phyloP scores from a whole-genome alignment of 805 yeast genomes.

The Starmerella riodocensis region DNA sequence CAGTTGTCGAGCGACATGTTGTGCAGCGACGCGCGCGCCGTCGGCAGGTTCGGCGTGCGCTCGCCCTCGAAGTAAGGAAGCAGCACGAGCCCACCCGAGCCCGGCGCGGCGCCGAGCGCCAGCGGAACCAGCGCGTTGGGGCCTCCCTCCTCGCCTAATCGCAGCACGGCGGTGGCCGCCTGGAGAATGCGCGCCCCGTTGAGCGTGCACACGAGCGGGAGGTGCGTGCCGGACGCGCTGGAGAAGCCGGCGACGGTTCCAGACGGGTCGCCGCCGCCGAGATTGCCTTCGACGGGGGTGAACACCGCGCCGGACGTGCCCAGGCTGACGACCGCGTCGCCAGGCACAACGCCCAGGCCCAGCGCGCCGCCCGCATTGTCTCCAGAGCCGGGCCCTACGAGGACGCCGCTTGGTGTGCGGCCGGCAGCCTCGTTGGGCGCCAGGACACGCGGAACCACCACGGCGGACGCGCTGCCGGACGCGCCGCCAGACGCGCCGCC shows the following conservation, averaged over 20 bases:
- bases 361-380: slow-evolving; percentile 24
- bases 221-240: slow-evolving; percentile 18
- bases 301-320: slow-evolving; percentile 24
- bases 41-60: slow-evolving; percentile 23
- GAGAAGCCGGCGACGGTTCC: slow-evolving; percentile 23
- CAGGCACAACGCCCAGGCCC: slow-evolving; percentile 16
- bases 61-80: slow-evolving; percentile 23
- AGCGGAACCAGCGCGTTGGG: slow-evolving; percentile 16
- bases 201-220: slow-evolving; percentile 22
- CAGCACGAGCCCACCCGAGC: slow-evolving; percentile 19
- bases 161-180: slow-evolving; percentile 11
- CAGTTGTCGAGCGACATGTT: slow-evolving; percentile 18
- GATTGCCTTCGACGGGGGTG: slow-evolving; percentile 6
- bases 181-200: slow-evolving; percentile 22
- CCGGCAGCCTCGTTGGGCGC: slow-evolving; percentile 15
- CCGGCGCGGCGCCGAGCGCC: slow-evolving; percentile 17
- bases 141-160: slow-evolving; percentile 4
- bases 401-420: slow-evolving; percentile 7
- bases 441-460: slow-evolving; percentile 20
- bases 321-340: slow-evolving; percentile 20
- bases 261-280: slow-evolving; percentile 17
- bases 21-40: slow-evolving; percentile 19
- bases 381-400: slow-evolving; percentile 22
- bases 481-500: background rate
- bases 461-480: slow-evolving; percentile 9